Evolutionary conservation across 2,329 filamentous ascomycete species (phyloP), one percentile per base, ranked within the genome.

Genomic region (Monosporascus sp.): DNA sequence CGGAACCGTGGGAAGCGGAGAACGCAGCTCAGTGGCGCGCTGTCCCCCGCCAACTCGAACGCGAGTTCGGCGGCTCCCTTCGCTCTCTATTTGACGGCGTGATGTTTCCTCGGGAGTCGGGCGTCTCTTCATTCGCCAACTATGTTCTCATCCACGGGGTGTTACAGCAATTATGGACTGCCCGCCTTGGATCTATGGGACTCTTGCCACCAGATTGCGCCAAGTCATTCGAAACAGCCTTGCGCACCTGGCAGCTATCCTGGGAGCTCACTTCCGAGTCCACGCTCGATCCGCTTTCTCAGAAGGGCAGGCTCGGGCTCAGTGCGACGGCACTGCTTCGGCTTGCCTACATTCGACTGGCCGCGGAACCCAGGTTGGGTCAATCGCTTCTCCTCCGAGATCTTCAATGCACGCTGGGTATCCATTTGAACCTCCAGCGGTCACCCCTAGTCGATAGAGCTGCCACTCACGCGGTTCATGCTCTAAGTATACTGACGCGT

Each of bases 201-300:
- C 31, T 14, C 31, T 14, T 35, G 31, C 11, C 31, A 35, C 40
- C 43, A 51, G 76, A 78, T 38, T 74, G 77, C 54, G 63, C 77
- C 24, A 64, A 69, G 15, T 64, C 67, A 2, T 63, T 80, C 44
- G 77, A 80, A 49, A 66, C 63, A 22, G 77, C 78, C 3, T 62
- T 81, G 15, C 69, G 70, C 50, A 70, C 72, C 3, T 81, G 78
- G 78, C 78, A 80, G 57, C 67, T 70, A 11, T 70, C 75, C 35
- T 81, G 79, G 79, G 78, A 78, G 58, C 70, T 72, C 38, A 76
- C 74, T 1, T 74, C 76, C 3, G 78, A 81, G 59, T 80, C 78
- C 3, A 76, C 75, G 51, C 74, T 80, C 26, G 78, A 81, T 58
- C 78, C 78, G 8, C 74, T 75, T 46, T 78, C 78, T 18, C 74